phyloP scores from a whole-genome alignment of 2,329 filamentous ascomycete genomes.

The Sclerotinia trifoliorum region DNA sequence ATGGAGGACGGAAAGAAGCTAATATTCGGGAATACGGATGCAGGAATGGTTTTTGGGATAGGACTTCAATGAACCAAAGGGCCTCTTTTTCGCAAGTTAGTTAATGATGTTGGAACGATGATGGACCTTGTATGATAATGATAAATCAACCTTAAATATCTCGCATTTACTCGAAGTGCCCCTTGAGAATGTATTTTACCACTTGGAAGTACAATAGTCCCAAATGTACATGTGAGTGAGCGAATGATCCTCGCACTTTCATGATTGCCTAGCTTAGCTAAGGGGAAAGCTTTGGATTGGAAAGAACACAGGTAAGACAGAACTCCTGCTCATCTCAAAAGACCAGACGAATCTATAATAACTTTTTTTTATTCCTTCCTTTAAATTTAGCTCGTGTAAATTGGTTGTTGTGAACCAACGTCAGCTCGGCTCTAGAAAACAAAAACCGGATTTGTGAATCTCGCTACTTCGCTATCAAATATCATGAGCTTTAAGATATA shows the following conservation, averaged over 20 bases:
- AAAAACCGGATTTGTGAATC: not conserved
- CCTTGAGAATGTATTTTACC: not conserved
- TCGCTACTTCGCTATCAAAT: constrained; percentile 10
- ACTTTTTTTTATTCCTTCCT: not conserved
- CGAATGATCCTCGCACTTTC: no score
- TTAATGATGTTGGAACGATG: constrained; percentile 10
- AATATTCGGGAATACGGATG: not conserved
- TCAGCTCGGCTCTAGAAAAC: not conserved
- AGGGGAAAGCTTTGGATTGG: no score
- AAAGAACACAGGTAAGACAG: no score
- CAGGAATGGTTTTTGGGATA: not conserved
- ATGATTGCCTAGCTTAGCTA: no score
- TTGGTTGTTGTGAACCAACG: constrained; percentile 16
- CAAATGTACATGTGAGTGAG: no score
- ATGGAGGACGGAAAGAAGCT: not conserved
- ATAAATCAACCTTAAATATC: not conserved
- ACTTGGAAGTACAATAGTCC: not conserved
- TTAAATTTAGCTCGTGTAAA: not conserved
- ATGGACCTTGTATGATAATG: constrained; percentile 17
- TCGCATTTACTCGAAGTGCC: not conserved
- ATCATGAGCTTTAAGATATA: not conserved
- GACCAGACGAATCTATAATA: not conserved
- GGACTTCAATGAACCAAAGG: not conserved
- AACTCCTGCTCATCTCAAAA: no score
- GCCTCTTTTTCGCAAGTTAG: not conserved